Percentiles rank a stretch among this genome's conserved stretches.
These are phyloP conservation scores for Coemansia sp. DNA, from an alignment of 192 early-diverging fungal species.

Conservation along the genomic window DNA sequence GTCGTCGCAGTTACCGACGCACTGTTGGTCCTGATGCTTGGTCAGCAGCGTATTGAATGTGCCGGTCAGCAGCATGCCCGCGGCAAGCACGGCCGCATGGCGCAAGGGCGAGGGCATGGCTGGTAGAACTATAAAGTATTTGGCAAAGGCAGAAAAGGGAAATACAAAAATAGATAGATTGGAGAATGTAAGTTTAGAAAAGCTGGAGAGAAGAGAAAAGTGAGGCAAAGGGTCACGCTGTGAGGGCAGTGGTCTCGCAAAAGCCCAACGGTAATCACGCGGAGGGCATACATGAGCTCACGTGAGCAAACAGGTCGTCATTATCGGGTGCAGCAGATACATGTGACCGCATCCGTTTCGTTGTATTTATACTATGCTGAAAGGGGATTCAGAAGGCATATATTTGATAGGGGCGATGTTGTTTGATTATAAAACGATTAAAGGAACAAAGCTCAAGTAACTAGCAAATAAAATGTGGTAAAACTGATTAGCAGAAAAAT, in stretches of 20 bases:
- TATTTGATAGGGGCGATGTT: no score
- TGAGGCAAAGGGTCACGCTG: neutral
- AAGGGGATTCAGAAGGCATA: no score
- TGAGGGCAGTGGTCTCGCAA: neutral
- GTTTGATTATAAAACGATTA: no score
- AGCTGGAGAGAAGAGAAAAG: constrained; percentile 9
- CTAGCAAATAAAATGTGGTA: no score
- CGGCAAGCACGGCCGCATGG: constrained; percentile 55
- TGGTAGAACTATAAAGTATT: neutral
- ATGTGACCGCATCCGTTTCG: constrained; percentile 36
- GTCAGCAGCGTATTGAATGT: constrained; percentile 80
- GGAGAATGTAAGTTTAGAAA: neutral
- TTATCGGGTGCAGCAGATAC: constrained; percentile 28
- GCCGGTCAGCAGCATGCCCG: constrained; percentile 76
- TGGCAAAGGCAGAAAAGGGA: constrained; percentile 5
- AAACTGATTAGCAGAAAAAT: neutral
- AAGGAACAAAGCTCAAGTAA: no score
- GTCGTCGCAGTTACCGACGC: constrained; percentile 85
- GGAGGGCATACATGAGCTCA: no score
- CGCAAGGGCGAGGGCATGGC: constrained; percentile 30
- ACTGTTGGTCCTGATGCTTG: constrained; percentile 89
- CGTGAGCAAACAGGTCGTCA: constrained; percentile 14
- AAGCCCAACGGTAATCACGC: neutral
- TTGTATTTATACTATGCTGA: no score
- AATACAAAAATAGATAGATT: neutral